Evolutionary conservation across 2,329 filamentous ascomycete genomes (phyloP).

Genomic region (Ascochyta viciae-villosae): DNA sequence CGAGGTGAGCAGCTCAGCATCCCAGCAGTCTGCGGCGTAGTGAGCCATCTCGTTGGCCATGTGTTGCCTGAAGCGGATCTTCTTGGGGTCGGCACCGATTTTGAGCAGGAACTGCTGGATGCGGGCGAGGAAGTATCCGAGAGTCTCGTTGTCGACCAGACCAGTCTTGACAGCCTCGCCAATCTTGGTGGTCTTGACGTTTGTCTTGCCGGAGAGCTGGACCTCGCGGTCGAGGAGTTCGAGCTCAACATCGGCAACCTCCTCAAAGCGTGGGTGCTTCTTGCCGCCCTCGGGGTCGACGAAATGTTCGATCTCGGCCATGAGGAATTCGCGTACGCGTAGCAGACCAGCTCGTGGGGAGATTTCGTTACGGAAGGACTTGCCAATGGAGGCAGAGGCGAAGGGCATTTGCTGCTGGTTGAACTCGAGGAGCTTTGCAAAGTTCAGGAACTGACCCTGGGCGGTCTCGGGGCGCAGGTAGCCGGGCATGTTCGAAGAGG

Average conservation of each 20-base stretch:
- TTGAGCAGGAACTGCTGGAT: constrained; percentile 90
- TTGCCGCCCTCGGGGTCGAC: constrained; percentile 95
- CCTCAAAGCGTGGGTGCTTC: constrained; percentile 87
- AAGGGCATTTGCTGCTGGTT: constrained; percentile 97
- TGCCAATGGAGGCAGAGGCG: constrained; percentile 94
- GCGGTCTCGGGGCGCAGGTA: constrained; percentile 79
- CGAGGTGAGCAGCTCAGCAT: constrained; percentile 88
- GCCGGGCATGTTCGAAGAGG: constrained; percentile 82
- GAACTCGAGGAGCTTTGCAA: constrained; percentile 93
- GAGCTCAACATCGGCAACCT: constrained; percentile 84
- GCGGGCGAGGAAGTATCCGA: constrained; percentile 95
- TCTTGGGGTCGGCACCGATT: constrained; percentile 84
- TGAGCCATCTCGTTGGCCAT: constrained; percentile 93
- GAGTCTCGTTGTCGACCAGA: constrained; percentile 94
- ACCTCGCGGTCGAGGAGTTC: constrained; percentile 83
- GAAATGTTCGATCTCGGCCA: constrained; percentile 99
- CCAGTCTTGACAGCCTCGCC: constrained; percentile 83
- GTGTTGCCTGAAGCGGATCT: constrained; percentile 96
- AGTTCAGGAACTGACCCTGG: constrained; percentile 97
- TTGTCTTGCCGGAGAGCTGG: constrained; percentile 85
- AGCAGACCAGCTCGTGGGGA: constrained; percentile 90
- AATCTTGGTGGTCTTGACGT: constrained; percentile 75
- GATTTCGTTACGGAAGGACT: constrained; percentile 98
- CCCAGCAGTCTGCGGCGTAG: constrained; percentile 97
- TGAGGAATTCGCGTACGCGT: constrained; percentile 94